phyloP scores from a whole-genome alignment of 164 flowering plant genomes.

The Saururus chinensis region DNA sequence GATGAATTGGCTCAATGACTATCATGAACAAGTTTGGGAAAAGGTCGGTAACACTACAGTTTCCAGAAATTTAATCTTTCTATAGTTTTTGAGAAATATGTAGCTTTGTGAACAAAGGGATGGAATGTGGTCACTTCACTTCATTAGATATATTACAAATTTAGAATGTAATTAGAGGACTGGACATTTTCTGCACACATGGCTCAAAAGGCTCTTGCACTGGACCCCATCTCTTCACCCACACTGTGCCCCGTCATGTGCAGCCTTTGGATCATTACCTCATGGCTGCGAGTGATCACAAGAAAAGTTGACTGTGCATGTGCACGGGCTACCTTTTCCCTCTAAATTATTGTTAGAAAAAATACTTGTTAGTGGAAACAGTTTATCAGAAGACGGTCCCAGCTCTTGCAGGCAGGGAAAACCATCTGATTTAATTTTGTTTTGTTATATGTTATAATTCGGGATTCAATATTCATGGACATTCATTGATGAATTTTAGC shows the following conservation, averaged over 20 bases:
- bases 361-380: background rate
- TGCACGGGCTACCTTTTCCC: too few species aligned
- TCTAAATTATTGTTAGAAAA: too few species aligned
- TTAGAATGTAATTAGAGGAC: too few species aligned
- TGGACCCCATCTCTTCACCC: too few species aligned
- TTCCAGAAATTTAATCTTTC: too few species aligned
- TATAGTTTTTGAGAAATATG: background rate
- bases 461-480: background rate
- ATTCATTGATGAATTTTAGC: background rate
- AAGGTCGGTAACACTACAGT: constrained; percentile 34
- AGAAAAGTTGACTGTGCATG: too few species aligned
- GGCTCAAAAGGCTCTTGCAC: too few species aligned
- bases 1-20: constrained; percentile 74
- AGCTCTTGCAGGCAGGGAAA: background rate
- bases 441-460: background rate
- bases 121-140: too few species aligned
- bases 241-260: too few species aligned
- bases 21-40: constrained; percentile 93
- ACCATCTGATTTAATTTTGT: background rate
- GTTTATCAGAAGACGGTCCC: background rate
- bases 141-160: background rate
- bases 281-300: too few species aligned
- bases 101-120: background rate
- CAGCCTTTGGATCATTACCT: too few species aligned
- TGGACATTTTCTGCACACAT: too few species aligned